Base-by-base conservation (phyloP, 805 yeast genomes). In the Lipomyces orientalis region DNA sequence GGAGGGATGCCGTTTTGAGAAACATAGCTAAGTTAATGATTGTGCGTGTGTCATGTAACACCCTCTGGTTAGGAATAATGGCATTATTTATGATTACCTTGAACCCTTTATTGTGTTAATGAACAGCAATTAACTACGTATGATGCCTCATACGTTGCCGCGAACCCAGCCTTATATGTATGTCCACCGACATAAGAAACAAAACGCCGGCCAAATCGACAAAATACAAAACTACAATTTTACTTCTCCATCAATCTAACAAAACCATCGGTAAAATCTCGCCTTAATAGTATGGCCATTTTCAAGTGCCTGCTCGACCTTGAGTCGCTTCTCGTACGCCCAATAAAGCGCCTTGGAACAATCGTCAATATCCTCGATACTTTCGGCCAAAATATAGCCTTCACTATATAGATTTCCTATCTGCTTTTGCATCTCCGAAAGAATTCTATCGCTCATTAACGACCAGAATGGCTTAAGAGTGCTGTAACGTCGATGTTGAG, bases 1-100 rank as follows among this genome's bases (percentile, higher is more conserved):
- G 58, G 29, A 12, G 55, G 55, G 12, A 52, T 52, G 55, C 49
- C 49, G 19, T 43, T 43, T 19, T 43, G 49, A 43, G 9, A 19
- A 8, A 1, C 6, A 7, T 43, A 6, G 22, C 8, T n/a, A n/a
- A 43, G 49, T 14, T 16, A 9, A 6, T 43, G 10, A 43, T 16
- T 43, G 16, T 14, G 43, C 43, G 25, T 16, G 16, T 52, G 56
- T 52, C n/a, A 52, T 52, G n/a, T 29, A 19, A 19, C 10, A 8
- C 16, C 14, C 22, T 6, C 49, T n/a, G n/a, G 16, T 5, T n/a
- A 7, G 49, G 8, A 43, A 16, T 5, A n/a, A 43, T 43, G 16
- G 49, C 49, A 43, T 43, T 43, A 9, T 43, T 43, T 43, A 43
- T 43, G 16, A 43, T 43, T 43, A 43, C 16, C 16, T 43, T 19